Evolutionary conservation across 805 yeast genomes (phyloP).

Genomic region (Metschnikowia vanudenii): DNA sequence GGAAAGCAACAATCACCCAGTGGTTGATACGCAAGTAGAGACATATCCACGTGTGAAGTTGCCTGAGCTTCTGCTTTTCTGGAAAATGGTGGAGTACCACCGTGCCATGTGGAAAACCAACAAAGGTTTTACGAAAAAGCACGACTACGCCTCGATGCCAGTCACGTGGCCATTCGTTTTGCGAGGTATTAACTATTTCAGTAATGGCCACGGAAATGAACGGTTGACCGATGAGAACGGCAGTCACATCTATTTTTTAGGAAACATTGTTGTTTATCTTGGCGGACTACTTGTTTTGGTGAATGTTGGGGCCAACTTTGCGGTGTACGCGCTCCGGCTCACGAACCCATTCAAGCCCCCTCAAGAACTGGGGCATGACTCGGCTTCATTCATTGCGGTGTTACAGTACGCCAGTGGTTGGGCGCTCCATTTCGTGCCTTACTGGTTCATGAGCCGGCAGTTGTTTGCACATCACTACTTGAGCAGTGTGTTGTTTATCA

Average conservation of each 20-base stretch:
- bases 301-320: conserved; percentile 23
- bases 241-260: conserved; percentile 54
- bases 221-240: conserved; percentile 23
- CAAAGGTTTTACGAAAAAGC: conserved; percentile 46
- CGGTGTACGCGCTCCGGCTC: conserved; percentile 21
- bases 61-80: conserved; percentile 41
- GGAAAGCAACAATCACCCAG: conserved; percentile 63
- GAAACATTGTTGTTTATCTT: conserved; percentile 62
- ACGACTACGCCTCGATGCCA: conserved; percentile 44
- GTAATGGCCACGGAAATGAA: conserved; percentile 33
- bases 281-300: conserved; percentile 37
- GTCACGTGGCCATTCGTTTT: conserved; percentile 59
- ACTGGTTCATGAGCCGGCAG: conserved; percentile 40
- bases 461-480: conserved; percentile 47
- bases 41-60: conserved; percentile 24
- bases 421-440: conserved; percentile 57
- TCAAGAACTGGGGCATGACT: conserved; percentile 14
- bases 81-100: conserved; percentile 57
- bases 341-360: conserved; percentile 32
- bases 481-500: conserved; percentile 49
- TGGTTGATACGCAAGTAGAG: conserved; percentile 25
- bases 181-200: conserved; percentile 61
- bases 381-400: conserved; percentile 22
- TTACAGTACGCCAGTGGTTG: conserved; percentile 54
- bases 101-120: conserved; percentile 52